Percentiles rank a stretch among this genome's conserved stretches.
Evolutionary conservation across 306 rosid species (phyloP).

Genomic region (Cucumis melo): DNA sequence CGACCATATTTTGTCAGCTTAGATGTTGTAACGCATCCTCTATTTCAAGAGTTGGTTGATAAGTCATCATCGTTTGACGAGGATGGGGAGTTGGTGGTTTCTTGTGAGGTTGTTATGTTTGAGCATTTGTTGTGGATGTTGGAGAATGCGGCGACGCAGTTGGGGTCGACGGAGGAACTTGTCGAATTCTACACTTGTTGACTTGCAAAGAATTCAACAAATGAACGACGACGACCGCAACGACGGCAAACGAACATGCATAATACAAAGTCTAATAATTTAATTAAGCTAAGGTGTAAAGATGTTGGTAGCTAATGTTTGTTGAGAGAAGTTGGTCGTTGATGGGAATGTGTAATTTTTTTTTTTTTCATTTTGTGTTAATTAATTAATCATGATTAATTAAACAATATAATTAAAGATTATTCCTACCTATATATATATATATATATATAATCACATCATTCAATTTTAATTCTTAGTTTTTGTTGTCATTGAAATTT

Average conservation of each 20-base stretch:
- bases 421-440: neutral
- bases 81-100: conserved; percentile 23
- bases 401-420: neutral
- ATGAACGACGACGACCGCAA: neutral
- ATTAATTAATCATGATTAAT: neutral
- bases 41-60: conserved; percentile 70
- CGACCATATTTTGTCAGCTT: conserved; percentile 53
- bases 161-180: conserved; percentile 79
- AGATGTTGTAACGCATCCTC: conserved; percentile 46
- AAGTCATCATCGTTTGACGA: conserved; percentile 22
- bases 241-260: neutral
- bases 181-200: conserved; percentile 71
- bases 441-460: neutral
- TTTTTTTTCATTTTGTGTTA: neutral
- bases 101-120: conserved; percentile 86
- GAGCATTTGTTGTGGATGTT: conserved; percentile 95
- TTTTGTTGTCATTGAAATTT: neutral
- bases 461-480: neutral
- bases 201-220: neutral
- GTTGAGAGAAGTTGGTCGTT: neutral
- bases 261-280: neutral
- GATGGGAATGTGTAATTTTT: neutral
- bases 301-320: neutral
- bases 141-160: conserved; percentile 37
- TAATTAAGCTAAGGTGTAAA: neutral